These are phyloP conservation scores for Claviceps africana DNA, from an alignment of 2,329 filamentous ascomycete species.

Conservation along the genomic window DNA sequence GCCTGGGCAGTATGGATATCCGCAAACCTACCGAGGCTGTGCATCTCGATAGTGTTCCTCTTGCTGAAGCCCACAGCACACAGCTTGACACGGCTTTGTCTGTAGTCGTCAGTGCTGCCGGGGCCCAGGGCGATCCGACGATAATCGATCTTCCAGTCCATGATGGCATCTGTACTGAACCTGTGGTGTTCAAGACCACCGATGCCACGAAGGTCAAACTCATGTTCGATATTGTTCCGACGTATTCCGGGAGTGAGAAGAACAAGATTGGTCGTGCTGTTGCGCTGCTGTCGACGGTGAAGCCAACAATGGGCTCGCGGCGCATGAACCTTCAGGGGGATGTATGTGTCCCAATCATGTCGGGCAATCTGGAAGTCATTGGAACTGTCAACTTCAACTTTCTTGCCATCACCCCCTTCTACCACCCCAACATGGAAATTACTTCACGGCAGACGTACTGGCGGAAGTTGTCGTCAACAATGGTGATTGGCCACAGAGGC, in stretches of 20 bases:
- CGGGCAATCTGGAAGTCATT: constrained; percentile 75
- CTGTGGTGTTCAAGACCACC: constrained; percentile 72
- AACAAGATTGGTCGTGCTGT: constrained; percentile 81
- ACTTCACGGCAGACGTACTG: constrained; percentile 88
- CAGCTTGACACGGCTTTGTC: constrained; percentile 91
- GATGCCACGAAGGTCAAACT: constrained; percentile 75
- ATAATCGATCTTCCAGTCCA: constrained; percentile 88
- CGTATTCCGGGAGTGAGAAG: constrained; percentile 80
- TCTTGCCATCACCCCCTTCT: constrained; percentile 83
- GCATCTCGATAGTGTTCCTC: constrained; percentile 72
- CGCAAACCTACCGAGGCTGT: constrained; percentile 70
- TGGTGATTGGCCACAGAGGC: constrained; percentile 60
- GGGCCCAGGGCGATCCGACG: constrained; percentile 73
- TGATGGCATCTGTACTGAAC: constrained; percentile 85
- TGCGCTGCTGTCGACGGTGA: constrained; percentile 74
- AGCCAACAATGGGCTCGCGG: constrained; percentile 67
- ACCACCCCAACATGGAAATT: constrained; percentile 85
- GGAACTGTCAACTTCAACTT: constrained; percentile 96
- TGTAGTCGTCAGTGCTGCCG: constrained; percentile 73
- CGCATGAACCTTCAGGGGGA: constrained; percentile 89
- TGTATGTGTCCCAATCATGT: constrained; percentile 80
- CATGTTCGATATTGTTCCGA: constrained; percentile 88
- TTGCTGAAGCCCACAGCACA: constrained; percentile 78
- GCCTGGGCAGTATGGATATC: constrained; percentile 87
- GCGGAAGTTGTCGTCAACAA: constrained; percentile 81